Base-by-base conservation (phyloP, 169 alveolate genomes). In the Eimeria sp. region DNA sequence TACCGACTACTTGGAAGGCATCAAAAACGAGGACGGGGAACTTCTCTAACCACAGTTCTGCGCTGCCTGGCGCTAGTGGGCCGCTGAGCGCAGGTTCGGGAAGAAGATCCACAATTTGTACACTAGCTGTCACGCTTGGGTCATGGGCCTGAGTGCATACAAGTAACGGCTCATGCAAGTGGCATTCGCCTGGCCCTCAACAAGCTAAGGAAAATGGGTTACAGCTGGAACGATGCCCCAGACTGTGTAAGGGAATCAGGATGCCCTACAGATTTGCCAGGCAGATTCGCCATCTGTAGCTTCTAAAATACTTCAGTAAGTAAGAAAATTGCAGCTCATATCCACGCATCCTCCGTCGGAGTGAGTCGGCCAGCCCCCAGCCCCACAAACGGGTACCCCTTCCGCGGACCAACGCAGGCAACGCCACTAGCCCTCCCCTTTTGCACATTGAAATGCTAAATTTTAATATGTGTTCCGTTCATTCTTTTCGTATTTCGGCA, bases 61-160 rank as follows among this genome's bases (percentile, higher is more conserved):
- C 6, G 3, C 43, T 4, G 13, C 40, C 40, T 5, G 34, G 45
- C 30, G 40, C 34, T 61, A 58, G 7, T 47, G 86, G 45, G 86
- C 13, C 86, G 86, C 86, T 45, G 63, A 4, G 86, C 86, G 63
- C 34, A 75, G 86, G 63, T 75, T 75, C 86, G 9, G 20, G 20
- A 4, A 45, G 43, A 47, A 75, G 40, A 75, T 34, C 63, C 58
- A 45, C 86, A 75, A 61, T 63, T 75, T 18, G 18, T 45, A 16
- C 22, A 16, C 43, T 75, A 45, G 63, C 63, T 61, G 5, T 75
- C 86, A 45, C 63, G 16, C 10, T 75, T 61, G 40, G 45, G 43
- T 75, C 86, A 75, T 75, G 86, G 43, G 43, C 61, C 30, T 27
- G 49, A 70, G 49, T 25, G 20, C 1, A 61, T 18, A 13, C 49